These are phyloP conservation scores for Ophiostoma sp. DNA, from an alignment of 2,329 filamentous ascomycete genomes.

Conservation along the genomic window DNA sequence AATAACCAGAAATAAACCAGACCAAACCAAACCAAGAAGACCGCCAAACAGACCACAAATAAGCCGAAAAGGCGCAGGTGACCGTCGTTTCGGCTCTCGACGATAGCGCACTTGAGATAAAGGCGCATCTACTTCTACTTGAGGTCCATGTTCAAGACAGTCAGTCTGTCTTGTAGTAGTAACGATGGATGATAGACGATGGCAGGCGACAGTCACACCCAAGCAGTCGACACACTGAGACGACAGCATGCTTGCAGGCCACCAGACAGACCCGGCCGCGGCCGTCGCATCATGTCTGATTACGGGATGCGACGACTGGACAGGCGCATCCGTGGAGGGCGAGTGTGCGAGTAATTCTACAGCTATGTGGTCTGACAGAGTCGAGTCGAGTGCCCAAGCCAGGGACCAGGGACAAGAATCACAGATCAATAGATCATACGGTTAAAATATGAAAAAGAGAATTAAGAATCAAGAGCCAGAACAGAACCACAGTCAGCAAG, in stretches of 20 bases:
- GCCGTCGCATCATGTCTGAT: slow-evolving; percentile 10
- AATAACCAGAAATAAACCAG: not conserved
- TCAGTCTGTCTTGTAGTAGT: not conserved
- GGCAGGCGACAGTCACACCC: not conserved
- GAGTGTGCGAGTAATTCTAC: no score
- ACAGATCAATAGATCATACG: not conserved
- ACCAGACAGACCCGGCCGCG: not conserved
- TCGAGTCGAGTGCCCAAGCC: no score
- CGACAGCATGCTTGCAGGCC: not conserved
- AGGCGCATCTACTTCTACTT: not conserved
- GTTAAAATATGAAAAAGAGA: not conserved
- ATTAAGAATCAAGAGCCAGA: not conserved
- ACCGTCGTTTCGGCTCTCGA: not conserved
- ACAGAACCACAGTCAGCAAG: not conserved
- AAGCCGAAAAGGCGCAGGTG: slow-evolving; percentile 14
- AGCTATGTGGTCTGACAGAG: no score
- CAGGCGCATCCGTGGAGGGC: not conserved
- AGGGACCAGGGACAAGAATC: not conserved
- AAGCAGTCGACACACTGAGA: not conserved
- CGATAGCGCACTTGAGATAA: not conserved
- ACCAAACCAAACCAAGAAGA: not conserved
- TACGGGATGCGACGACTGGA: not conserved
- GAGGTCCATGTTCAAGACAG: no score
- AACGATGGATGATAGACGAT: not conserved
- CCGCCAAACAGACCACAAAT: not conserved